A percentile compares a stretch with the other conserved stretches of the same genome.
Conservation (phyloP, 805 yeast species). For the Wickerhamomyces ciferrii region DNA sequence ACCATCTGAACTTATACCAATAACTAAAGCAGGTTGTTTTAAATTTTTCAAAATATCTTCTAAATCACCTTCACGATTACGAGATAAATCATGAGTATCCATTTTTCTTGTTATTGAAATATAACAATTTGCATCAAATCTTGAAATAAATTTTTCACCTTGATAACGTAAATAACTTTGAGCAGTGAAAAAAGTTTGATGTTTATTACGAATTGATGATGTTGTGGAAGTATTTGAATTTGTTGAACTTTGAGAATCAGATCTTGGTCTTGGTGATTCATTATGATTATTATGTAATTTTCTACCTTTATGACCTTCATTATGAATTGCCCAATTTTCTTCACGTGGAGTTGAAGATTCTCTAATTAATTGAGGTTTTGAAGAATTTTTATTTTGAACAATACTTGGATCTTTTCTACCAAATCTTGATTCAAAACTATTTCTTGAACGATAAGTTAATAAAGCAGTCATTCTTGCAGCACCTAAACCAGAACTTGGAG, state of each 20-base stretch:
- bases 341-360: slow-evolving; percentile 48
- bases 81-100: slow-evolving; percentile 90
- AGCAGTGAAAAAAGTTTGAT: slow-evolving; percentile 78
- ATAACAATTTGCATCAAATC: slow-evolving; percentile 97
- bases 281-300: slow-evolving; percentile 7
- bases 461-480: slow-evolving; percentile 98
- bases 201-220: slow-evolving; percentile 16
- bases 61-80: slow-evolving; percentile 53
- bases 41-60: slow-evolving; percentile 51
- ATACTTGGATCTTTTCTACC: slow-evolving; percentile 72
- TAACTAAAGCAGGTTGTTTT: slow-evolving; percentile 71
- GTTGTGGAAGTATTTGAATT: slow-evolving; percentile 21
- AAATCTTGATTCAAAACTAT: slow-evolving; percentile 85
- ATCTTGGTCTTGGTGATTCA: slow-evolving; percentile 1
- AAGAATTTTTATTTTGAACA: slow-evolving; percentile 7
- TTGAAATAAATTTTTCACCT: slow-evolving; percentile 79
- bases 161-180: slow-evolving; percentile 94
- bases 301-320: slow-evolving; percentile 62
- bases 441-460: slow-evolving; percentile 86
- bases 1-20: slow-evolving; percentile 91
- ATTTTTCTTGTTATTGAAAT: slow-evolving; percentile 89
- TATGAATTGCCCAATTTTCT: slow-evolving; percentile 80
- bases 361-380: slow-evolving; percentile 15
- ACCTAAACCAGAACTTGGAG: slow-evolving; percentile 80
- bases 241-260: slow-evolving; percentile 24